Percentiles rank a stretch among this genome's conserved stretches.
Evolutionary conservation across 768 basidiomycete species (phyloP).

Genomic region (Naganishia vishniacii): DNA sequence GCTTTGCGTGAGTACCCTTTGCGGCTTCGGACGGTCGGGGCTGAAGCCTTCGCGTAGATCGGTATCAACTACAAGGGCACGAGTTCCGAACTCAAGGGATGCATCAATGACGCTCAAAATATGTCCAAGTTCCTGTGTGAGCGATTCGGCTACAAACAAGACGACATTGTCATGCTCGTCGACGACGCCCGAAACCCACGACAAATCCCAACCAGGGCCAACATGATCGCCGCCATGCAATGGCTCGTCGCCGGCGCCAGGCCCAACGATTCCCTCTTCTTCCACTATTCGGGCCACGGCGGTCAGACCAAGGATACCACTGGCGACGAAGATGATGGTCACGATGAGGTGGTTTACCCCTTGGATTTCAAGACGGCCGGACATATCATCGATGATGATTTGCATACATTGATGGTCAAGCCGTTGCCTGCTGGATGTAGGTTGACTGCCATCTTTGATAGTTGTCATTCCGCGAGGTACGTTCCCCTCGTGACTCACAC

Average conservation of each 20-base stretch:
- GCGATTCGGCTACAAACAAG: conserved; percentile 61
- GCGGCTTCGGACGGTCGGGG: neutral
- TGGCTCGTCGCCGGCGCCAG: conserved; percentile 81
- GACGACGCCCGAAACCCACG: conserved; percentile 65
- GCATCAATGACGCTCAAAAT: conserved; percentile 85
- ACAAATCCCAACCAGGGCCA: conserved; percentile 66
- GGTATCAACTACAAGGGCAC: conserved; percentile 75
- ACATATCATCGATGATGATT: conserved; percentile 83
- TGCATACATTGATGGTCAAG: conserved; percentile 69
- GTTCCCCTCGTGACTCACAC: neutral
- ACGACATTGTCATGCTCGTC: conserved; percentile 79
- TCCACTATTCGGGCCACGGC: conserved; percentile 73
- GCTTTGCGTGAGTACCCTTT: conserved; percentile 60
- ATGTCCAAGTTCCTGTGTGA: conserved; percentile 67
- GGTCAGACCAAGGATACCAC: conserved; percentile 72
- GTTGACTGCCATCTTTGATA: conserved; percentile 59
- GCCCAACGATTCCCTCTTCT: conserved; percentile 53
- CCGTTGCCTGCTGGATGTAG: conserved; percentile 80
- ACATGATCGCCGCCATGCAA: conserved; percentile 81
- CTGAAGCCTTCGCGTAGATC: conserved; percentile 55
- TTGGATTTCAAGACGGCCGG: conserved; percentile 65
- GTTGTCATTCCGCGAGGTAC: conserved; percentile 44
- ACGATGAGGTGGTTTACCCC: conserved; percentile 65
- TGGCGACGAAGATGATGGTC: conserved; percentile 47
- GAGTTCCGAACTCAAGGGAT: conserved; percentile 65